Evolutionary conservation across 345 rosid genomes (phyloP), one percentile per base, ranked within the genome.

Genomic region (Nephelium lappaceum): DNA sequence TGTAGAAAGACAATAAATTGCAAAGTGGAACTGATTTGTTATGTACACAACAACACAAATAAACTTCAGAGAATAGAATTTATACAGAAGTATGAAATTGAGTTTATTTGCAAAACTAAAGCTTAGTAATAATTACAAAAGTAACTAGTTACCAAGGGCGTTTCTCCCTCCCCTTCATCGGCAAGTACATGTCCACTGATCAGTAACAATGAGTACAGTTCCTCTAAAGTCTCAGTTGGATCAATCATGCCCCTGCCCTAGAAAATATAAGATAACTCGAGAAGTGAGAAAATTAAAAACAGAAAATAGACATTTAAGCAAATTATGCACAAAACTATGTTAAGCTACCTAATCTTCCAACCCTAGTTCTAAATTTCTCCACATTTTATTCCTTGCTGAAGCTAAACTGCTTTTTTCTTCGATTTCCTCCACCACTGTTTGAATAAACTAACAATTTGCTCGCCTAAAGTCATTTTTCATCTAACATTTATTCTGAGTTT

Each of bases 151-250:
- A 96, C 99, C 98, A 96, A 72, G 72, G 99, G 98, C 9, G 98
- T 96, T 86, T 96, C 99, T 77, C 99, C 98, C 79, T 96, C 98
- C 77, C 98, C 97, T 88, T 96, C 99, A 86, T 96, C 99, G 62
- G 97, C 98, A 85, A 96, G 94, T 73, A 96, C 91, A 85, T 96
- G 98, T 77, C 99, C 99, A 45, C 85, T 86, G 84, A 96, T 88
- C 63, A 96, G 80, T 83, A 94, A 83, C 83, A 96, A 86, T 18
- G 97, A 94, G 85, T 92, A 96, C 68, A 93, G 87, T 86, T 96
- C 99, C 83, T 96, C 99, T 88, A 96, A 79, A 79, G 90, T 91
- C 83, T 86, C 91, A 21, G 93, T 96, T 45, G 84, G 95, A 84
- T 94, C 98, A 74, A 79, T 85, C 82, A 84, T 80, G 87, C 97